Evolutionary conservation across 371 early-diverging fungal genomes (phyloP), one percentile per base, ranked within the genome.

Genomic region (Chytridium lagenaria): DNA sequence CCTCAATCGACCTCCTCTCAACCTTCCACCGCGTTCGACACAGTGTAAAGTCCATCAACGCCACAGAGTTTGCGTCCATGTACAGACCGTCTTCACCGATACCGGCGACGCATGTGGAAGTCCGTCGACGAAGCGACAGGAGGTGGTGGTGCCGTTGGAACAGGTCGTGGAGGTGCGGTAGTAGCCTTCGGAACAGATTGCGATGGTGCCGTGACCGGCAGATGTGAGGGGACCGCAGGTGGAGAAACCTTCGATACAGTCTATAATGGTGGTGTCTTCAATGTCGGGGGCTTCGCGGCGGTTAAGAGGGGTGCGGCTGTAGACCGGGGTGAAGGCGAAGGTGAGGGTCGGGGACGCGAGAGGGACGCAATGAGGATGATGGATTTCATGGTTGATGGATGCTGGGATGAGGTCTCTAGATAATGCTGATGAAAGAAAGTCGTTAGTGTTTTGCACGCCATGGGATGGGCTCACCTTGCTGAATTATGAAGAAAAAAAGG

Each of bases 191-290:
- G 26, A 7, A 26, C 19, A 23, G 55, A 28, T 26, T 10, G 23
- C 55, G 55, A 55, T 5, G 23, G 55, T 23, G 10, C 55, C 55
- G 55, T 15, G 26, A 16, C 30, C 55, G 16, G 10, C 16, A 5
- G 55, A 26, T 10, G 55, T 15, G 55, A 55, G 55, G 26, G 55
- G 55, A 26, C 55, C 55, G 55, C 55, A 55, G 30, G 55, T 23
- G 55, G 30, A 28, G 16, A 26, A 5, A 26, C 55, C 23, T 5
- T 55, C 55, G 55, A 55, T 7, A 26, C 55, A 55, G 55, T 44
- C 19, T 7, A 12, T 12, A 19, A 12, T 19, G 44, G 44, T 44
- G 44, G 44, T 12, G 44, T 44, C 44, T 7, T 44, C 44, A 19
- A 19, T 7, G 7, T 44, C 44, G 44, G 19, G 12, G 7, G 7